phyloP scores from a whole-genome alignment of 2,329 filamentous ascomycete genomes.

The Leptographium galeiforme region DNA sequence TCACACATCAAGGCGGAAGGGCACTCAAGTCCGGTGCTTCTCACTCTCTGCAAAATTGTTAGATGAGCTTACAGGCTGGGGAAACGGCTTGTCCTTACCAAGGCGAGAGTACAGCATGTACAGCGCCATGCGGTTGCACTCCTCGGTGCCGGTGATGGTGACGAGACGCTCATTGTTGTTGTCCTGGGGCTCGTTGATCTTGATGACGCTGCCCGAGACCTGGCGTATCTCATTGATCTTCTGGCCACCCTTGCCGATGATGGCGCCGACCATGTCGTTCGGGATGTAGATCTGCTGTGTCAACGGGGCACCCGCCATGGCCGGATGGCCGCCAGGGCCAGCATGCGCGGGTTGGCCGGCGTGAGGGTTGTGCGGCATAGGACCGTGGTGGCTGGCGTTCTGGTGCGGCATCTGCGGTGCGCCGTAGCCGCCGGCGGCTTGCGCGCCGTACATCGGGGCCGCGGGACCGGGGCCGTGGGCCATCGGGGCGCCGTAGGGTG shows the following conservation, averaged over 20 bases:
- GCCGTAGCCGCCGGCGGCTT: constrained; percentile 59
- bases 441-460: constrained; percentile 55
- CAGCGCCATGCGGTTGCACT: constrained; percentile 98
- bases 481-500: constrained; percentile 56
- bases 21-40: constrained; percentile 54
- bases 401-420: constrained; percentile 68
- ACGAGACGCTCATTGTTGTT: constrained; percentile 97
- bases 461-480: constrained; percentile 47
- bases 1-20: neutral
- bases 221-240: constrained; percentile 99
- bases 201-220: constrained; percentile 94
- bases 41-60: constrained; percentile 47
- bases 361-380: constrained; percentile 52
- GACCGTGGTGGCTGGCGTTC: constrained; percentile 38
- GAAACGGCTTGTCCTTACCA: constrained; percentile 43
- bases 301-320: constrained; percentile 58
- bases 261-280: constrained; percentile 98
- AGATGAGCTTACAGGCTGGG: constrained; percentile 4
- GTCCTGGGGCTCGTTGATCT: constrained; percentile 98
- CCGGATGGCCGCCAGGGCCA: constrained; percentile 49
- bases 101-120: constrained; percentile 98
- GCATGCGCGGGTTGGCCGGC: constrained; percentile 60
- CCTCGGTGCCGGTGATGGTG: constrained; percentile 92
- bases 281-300: constrained; percentile 99
- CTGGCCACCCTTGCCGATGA: constrained; percentile 94